Base-by-base conservation (phyloP, 331 rosid species). In the Stylosanthes scabra region DNA sequence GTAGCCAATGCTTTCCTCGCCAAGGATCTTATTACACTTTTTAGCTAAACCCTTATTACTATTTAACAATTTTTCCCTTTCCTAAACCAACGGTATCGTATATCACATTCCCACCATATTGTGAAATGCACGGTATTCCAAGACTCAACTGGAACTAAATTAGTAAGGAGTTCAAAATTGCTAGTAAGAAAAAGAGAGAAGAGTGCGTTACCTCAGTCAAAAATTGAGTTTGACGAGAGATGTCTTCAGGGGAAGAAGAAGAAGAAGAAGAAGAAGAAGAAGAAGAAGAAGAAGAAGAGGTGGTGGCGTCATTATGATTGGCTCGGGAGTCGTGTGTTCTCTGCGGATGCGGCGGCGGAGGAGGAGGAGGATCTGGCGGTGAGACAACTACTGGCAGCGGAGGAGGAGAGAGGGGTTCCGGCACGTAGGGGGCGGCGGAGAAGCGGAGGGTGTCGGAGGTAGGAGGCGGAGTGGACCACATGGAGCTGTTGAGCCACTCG, bases 401-500 rank as follows among this genome's bases (percentile, higher is more conserved):
- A 2, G 63, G 71, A 62, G 66, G 78, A 46, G 74, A 71, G 7
- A 73, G 69, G 39, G 74, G 74, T 20, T 59, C 76, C 6, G 79
- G 39, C 9, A 73, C 63, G 7, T 66, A 12, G 3, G 45, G 0
- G 10, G 27, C 6, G 46, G 81, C 57, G 87, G 86, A 74, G 63
- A 75, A 83, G 12, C 47, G 86, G 59, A 49, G 42, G 57, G 75
- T 81, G 68, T 84, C 86, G 82, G 90, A 44, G 51, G 86, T 7
- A 2, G 92, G 52, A 47, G n/a, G n/a, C 13, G 52, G 52, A 2
- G 52, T 66, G 31, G 92, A 82, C 98, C 96, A 92, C 41, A 92
- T 81, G 46, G 96, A 85, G 81, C 95, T 92, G 74, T 92, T 92
- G 83, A 92, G 91, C 98, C 98, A 92, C 44, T 92, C 96, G 25